phyloP scores from a whole-genome alignment of 2,329 filamentous ascomycete genomes.

The Microdochium nivale region DNA sequence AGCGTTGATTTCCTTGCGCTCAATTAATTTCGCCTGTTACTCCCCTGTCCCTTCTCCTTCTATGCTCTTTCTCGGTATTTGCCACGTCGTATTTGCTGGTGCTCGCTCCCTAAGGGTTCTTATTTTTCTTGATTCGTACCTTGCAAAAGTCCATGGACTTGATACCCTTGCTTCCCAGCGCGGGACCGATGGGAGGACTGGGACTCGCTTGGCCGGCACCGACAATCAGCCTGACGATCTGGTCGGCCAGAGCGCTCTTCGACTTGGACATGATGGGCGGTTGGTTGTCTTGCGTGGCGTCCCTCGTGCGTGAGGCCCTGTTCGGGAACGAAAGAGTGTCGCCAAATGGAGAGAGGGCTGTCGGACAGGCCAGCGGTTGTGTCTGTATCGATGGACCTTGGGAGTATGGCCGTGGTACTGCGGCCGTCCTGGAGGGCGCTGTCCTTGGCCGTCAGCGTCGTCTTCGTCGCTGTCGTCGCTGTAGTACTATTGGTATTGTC shows the following conservation, averaged over 20 bases:
- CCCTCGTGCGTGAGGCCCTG: neutral
- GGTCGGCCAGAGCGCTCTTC: slow-evolving; percentile 40
- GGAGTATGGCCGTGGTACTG: neutral
- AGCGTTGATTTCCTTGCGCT: neutral
- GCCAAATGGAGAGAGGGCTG: neutral
- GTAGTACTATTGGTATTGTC: no score
- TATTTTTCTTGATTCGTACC: slow-evolving; percentile 34
- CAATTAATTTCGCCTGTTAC: no score
- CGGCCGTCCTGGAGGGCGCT: neutral
- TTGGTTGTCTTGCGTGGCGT: neutral
- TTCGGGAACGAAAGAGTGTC: neutral
- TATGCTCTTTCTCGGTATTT: no score
- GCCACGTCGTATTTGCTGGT: no score
- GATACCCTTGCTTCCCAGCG: slow-evolving; percentile 92
- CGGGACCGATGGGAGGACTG: slow-evolving; percentile 91
- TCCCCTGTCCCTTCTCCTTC: no score
- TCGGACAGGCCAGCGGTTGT: neutral
- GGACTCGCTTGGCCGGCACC: slow-evolving; percentile 92
- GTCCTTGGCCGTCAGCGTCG: neutral
- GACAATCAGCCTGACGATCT: slow-evolving; percentile 95
- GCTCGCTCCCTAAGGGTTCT: no score
- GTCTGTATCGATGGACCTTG: no score
- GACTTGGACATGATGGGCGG: slow-evolving; percentile 42
- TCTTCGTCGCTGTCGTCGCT: neutral
- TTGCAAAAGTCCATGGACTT: slow-evolving; percentile 99